Percentiles rank a stretch among this genome's conserved stretches.
phyloP scores from a whole-genome alignment of 768 basidiomycete species.

The Termitomyces sp. region DNA sequence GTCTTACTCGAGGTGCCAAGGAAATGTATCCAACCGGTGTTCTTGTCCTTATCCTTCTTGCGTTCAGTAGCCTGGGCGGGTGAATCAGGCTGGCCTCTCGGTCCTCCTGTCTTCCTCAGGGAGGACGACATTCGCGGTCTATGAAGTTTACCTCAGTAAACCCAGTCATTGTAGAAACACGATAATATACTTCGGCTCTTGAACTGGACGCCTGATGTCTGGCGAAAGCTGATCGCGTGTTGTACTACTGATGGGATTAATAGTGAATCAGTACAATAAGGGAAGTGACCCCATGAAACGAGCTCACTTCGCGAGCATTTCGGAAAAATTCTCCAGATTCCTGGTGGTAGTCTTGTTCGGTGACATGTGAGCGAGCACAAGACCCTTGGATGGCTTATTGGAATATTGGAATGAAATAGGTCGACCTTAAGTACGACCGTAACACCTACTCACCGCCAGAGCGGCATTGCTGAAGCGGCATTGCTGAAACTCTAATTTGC shows the following conservation, averaged over 20 bases:
- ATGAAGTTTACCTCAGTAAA: background rate
- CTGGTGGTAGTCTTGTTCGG: background rate
- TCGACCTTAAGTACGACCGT: background rate
- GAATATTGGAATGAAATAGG: background rate
- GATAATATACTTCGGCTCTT: background rate
- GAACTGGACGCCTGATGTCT: background rate
- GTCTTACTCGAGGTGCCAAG: too few relatives aligned
- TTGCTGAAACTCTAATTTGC: background rate
- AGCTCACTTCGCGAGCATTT: background rate
- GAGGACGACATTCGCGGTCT: background rate
- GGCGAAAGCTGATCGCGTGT: background rate
- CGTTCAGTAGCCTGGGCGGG: too few relatives aligned
- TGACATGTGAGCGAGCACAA: background rate
- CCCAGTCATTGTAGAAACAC: background rate
- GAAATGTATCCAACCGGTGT: too few relatives aligned
- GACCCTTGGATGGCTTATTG: background rate
- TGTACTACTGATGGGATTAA: background rate
- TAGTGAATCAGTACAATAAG: background rate
- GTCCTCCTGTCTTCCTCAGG: background rate
- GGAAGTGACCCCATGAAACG: background rate
- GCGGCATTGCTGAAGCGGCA: background rate
- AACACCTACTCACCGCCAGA: too few relatives aligned
- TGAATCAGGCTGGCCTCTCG: background rate
- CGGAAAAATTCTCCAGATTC: background rate
- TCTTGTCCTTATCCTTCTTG: too few relatives aligned